phyloP scores from a whole-genome alignment of 345 rosid genomes.

The Dipteronia sinensis region DNA sequence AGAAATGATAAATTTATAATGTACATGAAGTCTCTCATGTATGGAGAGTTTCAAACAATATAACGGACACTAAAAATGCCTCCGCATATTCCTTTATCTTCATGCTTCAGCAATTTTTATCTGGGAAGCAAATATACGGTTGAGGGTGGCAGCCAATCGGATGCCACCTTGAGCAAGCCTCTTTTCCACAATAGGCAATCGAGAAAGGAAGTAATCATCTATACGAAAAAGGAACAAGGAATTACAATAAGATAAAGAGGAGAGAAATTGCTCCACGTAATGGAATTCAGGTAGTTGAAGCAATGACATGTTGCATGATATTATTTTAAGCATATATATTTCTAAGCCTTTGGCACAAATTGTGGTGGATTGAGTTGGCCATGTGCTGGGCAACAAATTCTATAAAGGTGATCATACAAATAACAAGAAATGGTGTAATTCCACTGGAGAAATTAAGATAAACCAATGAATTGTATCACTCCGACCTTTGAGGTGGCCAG shows the following conservation, averaged over 20 bases:
- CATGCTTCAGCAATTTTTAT: conserved; percentile 40
- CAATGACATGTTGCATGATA: neutral
- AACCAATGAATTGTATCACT: neutral
- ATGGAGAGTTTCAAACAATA: neutral
- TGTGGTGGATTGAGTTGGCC: conserved; percentile 15
- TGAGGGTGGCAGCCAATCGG: conserved; percentile 79
- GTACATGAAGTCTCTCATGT: neutral
- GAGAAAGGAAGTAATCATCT: conserved; percentile 83
- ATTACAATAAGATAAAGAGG: neutral
- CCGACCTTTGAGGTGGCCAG: neutral
- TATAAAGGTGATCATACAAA: neutral
- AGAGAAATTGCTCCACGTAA: neutral
- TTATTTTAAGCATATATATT: neutral
- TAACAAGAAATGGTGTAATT: conserved; percentile 7
- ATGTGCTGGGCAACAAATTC: conserved; percentile 2
- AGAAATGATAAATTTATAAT: neutral
- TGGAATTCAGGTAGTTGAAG: too few relatives aligned
- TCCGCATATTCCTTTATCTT: conserved; percentile 20
- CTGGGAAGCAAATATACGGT: conserved; percentile 63
- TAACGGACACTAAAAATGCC: conserved; percentile 21
- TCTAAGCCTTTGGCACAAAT: conserved; percentile 8
- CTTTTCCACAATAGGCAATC: conserved; percentile 76
- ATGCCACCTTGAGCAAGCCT: conserved; percentile 89
- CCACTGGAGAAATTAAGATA: neutral
- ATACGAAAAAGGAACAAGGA: conserved; percentile 16